Evolutionary conservation across 805 yeast genomes (phyloP).

Genomic region (Ogataea corticis): DNA sequence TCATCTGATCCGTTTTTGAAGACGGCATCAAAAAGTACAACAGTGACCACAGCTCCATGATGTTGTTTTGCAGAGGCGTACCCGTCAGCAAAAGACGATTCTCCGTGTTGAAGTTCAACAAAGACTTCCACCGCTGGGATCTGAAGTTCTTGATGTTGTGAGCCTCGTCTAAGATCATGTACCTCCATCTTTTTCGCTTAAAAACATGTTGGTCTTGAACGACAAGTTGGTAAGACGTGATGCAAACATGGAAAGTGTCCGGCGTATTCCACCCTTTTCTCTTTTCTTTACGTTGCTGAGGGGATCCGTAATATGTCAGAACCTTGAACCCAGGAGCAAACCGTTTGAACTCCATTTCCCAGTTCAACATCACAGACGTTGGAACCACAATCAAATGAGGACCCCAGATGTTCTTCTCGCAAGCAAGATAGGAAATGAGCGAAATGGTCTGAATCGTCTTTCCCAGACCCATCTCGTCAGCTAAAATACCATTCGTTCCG

Average conservation of each 20-base stretch:
- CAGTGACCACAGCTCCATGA: slow-evolving; percentile 95
- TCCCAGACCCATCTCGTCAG: slow-evolving; percentile 99
- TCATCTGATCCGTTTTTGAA: slow-evolving; percentile 56
- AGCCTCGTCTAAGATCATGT: slow-evolving; percentile 97
- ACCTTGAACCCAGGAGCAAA: slow-evolving; percentile 98
- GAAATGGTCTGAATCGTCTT: slow-evolving; percentile 96
- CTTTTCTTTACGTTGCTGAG: slow-evolving; percentile 93
- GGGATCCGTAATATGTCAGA: slow-evolving; percentile 93
- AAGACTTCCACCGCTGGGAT: slow-evolving; percentile 96
- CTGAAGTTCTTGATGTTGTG: slow-evolving; percentile 96
- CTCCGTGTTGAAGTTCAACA: slow-evolving; percentile 89
- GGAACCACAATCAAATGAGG: slow-evolving; percentile 97
- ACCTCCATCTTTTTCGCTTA: slow-evolving; percentile 90
- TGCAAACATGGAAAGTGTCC: slow-evolving; percentile 94
- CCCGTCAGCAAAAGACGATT: slow-evolving; percentile 89
- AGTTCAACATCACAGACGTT: slow-evolving; percentile 92
- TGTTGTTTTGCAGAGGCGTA: slow-evolving; percentile 93
- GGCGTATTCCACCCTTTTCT: slow-evolving; percentile 98
- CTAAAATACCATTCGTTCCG: slow-evolving; percentile 92
- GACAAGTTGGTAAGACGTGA: slow-evolving; percentile 95
- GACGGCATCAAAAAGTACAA: slow-evolving; percentile 96
- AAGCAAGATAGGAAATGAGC: slow-evolving; percentile 81
- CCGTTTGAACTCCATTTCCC: slow-evolving; percentile 99
- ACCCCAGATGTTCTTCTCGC: slow-evolving; percentile 95
- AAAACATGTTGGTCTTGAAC: slow-evolving; percentile 95